Evolutionary conservation across 1,139 yeast genomes (phyloP), one percentile per base, ranked within the genome.

Genomic region (Wickerhamomyces sp.): DNA sequence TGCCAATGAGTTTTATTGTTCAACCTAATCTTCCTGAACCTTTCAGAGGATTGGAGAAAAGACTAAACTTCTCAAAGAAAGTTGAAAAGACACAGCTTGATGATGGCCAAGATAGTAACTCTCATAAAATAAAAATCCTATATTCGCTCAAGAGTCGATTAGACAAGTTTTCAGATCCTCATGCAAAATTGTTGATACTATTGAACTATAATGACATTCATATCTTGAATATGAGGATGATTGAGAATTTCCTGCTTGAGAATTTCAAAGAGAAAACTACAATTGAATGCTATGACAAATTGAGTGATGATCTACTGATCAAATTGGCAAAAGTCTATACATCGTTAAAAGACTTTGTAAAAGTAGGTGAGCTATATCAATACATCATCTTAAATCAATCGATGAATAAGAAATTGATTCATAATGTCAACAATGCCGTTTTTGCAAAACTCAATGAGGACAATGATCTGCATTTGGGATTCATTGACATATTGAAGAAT

Each of bases 401-500:
- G 23, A 34, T 38, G 2, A 45, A 47, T 23, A 14, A 38, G 2
- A 34, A 27, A 10, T 26, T 46, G n/a, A 27, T 48, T 3, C 40
- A 42, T n/a, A 40, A 34, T 23, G 33, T 52, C 7, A 51, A 45
- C 31, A 39, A 46, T 1, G 31, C 42, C 5, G 41, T 55, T 4
- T 45, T 52, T 27, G 27, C 30, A 2, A 36, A 49, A 3, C 41
- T 55, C 10, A 9, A 30, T 3, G 42, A 40, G n/a, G 54, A 54
- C n/a, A 32, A 45, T 27, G 58, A 56, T 36, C 29, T 50, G 10
- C 39, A 47, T 7, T 37, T 53, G 11, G 56, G 55, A 0, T 33
- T 51, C 11, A 27, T 35, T 9, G 48, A 48, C n/a, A 26, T 53
- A 7, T 48, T 55, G 52, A 47, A 45, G 29, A n/a, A 44, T 5